Base-by-base conservation (phyloP, 495 filamentous ascomycete genomes). In the Thozetella sp. region DNA sequence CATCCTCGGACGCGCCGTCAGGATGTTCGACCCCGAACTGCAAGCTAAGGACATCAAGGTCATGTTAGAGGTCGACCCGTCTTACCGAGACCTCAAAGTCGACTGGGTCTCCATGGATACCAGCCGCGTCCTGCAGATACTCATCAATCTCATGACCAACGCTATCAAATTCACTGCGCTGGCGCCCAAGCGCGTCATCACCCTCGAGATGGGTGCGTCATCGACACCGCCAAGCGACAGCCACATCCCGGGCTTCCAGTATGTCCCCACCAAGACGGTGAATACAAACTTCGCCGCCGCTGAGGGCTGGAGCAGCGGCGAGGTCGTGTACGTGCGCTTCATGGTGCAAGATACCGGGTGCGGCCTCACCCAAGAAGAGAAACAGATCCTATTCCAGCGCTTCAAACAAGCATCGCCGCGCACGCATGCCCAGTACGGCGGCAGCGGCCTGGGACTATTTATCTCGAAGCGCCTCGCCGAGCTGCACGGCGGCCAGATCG, bases 371-470 rank as follows among this genome's bases (percentile, higher is more conserved):
- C 75, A 81, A 0, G 75, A 85, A 25, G 85, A 88, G 58, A 88
- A 85, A 64, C 81, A 84, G 55, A 74, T 79, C n/a, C 75, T 93
- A 2, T 93, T 93, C 63, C 77, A 86, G 45, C 82, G 89, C 11
- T 92, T 92, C 70, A 87, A 86, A 15, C 89, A 92, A 73, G 88
- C 88, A 0, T 86, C 80, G 9, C 86, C 87, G 1, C 81, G 82
- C 25, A 91, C 88, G 0, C 86, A 90, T 54, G 80, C 87, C 2
- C 79, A 86, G 40, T 92, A 91, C 61, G 90, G 89, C 22, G 90
- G 90, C 1, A 89, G 83, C 2, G 90, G 90, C 0, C 83, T 93
- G 1, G 90, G 90, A 0, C 77, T 93, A 2, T 92, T 90, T 69
- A 90, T 93, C 51, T 86, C 84, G 37, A 79, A 87, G 17, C 79